phyloP scores from a whole-genome alignment of 192 early-diverging fungal genomes.

The Coemansia sp. region DNA sequence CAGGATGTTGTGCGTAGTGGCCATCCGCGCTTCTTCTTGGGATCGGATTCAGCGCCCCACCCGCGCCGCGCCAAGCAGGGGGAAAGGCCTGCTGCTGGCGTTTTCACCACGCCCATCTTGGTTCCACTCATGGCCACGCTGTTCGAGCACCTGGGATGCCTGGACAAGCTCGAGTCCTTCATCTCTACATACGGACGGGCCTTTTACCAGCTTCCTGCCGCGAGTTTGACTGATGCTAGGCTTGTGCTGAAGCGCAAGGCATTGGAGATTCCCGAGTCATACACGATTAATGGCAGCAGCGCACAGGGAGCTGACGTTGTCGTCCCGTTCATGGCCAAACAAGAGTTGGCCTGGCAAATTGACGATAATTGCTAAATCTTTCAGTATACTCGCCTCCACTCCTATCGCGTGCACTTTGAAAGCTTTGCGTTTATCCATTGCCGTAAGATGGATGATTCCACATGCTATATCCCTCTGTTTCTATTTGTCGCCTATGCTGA shows the following conservation, averaged over 20 bases:
- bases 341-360: conserved; percentile 65
- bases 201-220: conserved; percentile 79
- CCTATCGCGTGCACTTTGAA: neutral
- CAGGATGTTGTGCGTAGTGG: conserved; percentile 78
- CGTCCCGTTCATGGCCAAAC: conserved; percentile 88
- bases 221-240: conserved; percentile 15
- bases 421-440: no score
- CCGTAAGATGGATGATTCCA: neutral
- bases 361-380: neutral
- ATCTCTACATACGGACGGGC: conserved; percentile 78
- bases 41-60: conserved; percentile 96
- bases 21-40: conserved; percentile 96
- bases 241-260: conserved; percentile 31
- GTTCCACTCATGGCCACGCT: conserved; percentile 86
- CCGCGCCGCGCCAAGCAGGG: conserved; percentile 85
- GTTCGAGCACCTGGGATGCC: conserved; percentile 81
- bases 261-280: conserved; percentile 23
- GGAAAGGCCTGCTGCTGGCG: conserved; percentile 77
- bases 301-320: conserved; percentile 45
- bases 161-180: conserved; percentile 80
- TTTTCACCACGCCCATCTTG: conserved; percentile 87
- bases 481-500: neutral
- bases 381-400: neutral
- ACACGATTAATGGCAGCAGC: conserved; percentile 6
- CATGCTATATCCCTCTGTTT: neutral